These are phyloP conservation scores for Sporothrix phasma DNA, from an alignment of 2,329 filamentous ascomycete species.

Conservation along the genomic window DNA sequence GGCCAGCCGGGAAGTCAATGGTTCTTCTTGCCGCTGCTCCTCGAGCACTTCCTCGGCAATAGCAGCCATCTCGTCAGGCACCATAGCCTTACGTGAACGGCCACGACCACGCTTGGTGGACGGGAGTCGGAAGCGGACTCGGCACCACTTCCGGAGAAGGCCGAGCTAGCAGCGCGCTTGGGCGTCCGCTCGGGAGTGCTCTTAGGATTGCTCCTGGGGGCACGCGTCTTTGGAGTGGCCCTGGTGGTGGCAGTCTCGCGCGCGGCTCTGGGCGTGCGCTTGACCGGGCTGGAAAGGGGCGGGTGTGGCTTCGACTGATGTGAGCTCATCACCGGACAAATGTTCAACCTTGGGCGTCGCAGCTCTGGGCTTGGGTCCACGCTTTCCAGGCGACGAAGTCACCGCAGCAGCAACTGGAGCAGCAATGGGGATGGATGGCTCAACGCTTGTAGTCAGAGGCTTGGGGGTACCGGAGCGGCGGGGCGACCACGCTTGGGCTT, in stretches of 20 bases:
- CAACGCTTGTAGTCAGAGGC: slow-evolving; percentile 32
- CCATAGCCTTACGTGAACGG: slow-evolving; percentile 23
- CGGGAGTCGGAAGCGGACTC: slow-evolving; percentile 18
- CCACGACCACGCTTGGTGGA: slow-evolving; percentile 24
- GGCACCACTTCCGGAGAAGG: slow-evolving; percentile 4
- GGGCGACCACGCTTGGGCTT: slow-evolving; percentile 26
- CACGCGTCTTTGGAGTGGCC: too few relatives aligned
- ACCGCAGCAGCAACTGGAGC: background rate
- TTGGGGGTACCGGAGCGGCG: slow-evolving; percentile 44
- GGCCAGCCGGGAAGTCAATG: background rate
- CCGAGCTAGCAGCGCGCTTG: background rate
- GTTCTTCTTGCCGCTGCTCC: background rate
- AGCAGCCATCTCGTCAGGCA: slow-evolving; percentile 22
- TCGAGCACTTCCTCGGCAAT: slow-evolving; percentile 20
- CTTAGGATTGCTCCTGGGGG: background rate
- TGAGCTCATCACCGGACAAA: slow-evolving; percentile 19
- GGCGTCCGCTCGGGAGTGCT: background rate
- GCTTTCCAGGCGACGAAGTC: background rate
- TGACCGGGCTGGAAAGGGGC: background rate
- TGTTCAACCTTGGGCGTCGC: slow-evolving; percentile 27
- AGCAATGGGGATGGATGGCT: background rate
- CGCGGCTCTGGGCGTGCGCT: background rate
- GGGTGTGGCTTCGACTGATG: background rate
- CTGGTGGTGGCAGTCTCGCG: background rate
- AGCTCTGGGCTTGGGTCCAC: slow-evolving; percentile 8